These are phyloP conservation scores for Pseudocercospora crystallina DNA, from an alignment of 2,329 filamentous ascomycete species.

Conservation along the genomic window DNA sequence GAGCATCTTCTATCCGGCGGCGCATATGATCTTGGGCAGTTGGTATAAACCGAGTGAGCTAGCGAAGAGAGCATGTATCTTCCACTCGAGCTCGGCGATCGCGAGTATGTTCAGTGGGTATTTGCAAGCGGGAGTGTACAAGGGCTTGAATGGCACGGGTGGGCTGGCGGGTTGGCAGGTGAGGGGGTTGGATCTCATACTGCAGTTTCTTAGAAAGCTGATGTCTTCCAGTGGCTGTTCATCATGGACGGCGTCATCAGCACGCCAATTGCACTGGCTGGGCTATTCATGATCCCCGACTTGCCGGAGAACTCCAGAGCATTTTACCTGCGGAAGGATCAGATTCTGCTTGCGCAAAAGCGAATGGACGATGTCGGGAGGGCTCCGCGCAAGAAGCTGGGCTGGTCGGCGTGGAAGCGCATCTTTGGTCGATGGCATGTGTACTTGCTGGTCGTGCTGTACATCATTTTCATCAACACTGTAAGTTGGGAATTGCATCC, in stretches of 20 bases:
- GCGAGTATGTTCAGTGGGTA: conserved; percentile 53
- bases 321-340: conserved; percentile 46
- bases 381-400: conserved; percentile 20
- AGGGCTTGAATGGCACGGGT: conserved; percentile 44
- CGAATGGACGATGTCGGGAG: conserved; percentile 44
- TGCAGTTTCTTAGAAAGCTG: neutral
- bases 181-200: neutral
- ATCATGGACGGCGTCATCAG: conserved; percentile 52
- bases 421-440: conserved; percentile 67
- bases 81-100: conserved; percentile 50
- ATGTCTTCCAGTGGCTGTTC: conserved; percentile 6
- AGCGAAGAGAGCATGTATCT: conserved; percentile 54
- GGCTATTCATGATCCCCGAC: conserved; percentile 52
- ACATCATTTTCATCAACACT: conserved; percentile 65
- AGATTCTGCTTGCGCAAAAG: conserved; percentile 48
- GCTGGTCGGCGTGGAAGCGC: conserved; percentile 46
- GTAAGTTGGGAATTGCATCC: conserved; percentile 36
- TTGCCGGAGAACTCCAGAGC: conserved; percentile 52
- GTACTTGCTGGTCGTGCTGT: conserved; percentile 58
- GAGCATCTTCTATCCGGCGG: conserved; percentile 53
- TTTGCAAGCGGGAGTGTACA: conserved; percentile 55
- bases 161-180: conserved; percentile 49
- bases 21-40: conserved; percentile 53
- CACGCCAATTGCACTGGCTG: conserved; percentile 52
- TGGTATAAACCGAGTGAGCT: conserved; percentile 55